Conservation (phyloP, 768 basidiomycete genomes). For the Tricholoma hemisulphureum region DNA sequence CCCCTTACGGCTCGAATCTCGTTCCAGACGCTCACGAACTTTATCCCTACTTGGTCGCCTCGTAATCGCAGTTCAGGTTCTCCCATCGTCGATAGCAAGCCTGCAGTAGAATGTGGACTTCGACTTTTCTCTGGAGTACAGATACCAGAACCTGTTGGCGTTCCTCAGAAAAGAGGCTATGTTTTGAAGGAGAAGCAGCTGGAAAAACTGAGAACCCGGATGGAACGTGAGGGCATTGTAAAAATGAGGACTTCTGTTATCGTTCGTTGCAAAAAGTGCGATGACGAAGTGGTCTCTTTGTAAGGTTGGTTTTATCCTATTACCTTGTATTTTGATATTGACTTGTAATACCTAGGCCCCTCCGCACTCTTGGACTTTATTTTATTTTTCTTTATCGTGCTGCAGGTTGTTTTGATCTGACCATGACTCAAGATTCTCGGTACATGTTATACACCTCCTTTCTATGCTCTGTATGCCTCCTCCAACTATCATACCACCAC, state of each 20-base stretch:
- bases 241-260: conserved; percentile 27
- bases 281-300: conserved; percentile 37
- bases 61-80: conserved; percentile 25
- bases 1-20: conserved; percentile 57
- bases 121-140: too few relatives aligned
- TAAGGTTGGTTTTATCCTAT: conserved; percentile 32
- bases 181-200: conserved; percentile 68
- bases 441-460: conserved; percentile 20
- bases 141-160: background rate
- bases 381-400: conserved; percentile 18
- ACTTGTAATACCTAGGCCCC: background rate
- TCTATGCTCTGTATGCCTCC: conserved; percentile 25
- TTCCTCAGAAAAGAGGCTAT: conserved; percentile 34
- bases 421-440: conserved; percentile 12
- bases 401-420: conserved; percentile 8
- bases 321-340: background rate
- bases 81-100: background rate
- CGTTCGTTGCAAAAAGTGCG: conserved; percentile 40
- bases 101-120: background rate
- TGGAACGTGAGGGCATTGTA: conserved; percentile 41
- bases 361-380: conserved; percentile 18
- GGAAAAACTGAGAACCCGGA: conserved; percentile 54
- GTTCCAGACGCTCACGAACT: conserved; percentile 58
- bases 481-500: background rate
- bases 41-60: conserved; percentile 56